These are phyloP conservation scores for Calonectria naviculata DNA, from an alignment of 2,329 filamentous ascomycete genomes.

Conservation along the genomic window DNA sequence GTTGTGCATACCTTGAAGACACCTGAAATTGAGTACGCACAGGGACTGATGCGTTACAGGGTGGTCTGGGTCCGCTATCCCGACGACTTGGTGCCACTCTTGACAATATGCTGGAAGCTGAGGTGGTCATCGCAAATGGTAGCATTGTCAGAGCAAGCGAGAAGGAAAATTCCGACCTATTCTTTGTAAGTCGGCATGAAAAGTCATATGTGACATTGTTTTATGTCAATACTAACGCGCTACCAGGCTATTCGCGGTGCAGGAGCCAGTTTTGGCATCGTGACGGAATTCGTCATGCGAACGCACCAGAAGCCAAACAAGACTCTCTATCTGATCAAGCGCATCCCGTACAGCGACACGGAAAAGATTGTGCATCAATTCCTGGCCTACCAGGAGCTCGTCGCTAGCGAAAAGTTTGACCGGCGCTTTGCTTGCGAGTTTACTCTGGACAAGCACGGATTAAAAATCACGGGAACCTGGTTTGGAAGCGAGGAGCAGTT, in stretches of 20 bases:
- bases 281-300: not conserved
- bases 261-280: slow-evolving; percentile 10
- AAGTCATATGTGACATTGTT: not conserved
- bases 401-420: not conserved
- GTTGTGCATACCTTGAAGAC: not conserved
- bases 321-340: not conserved
- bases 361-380: not conserved
- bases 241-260: not conserved
- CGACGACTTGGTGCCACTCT: not conserved
- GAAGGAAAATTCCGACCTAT: not conserved
- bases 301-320: not conserved
- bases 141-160: not conserved
- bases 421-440: not conserved
- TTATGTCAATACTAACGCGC: not conserved
- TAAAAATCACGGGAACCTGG: not conserved
- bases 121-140: slow-evolving; percentile 6
- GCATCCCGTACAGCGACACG: not conserved
- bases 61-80: not conserved
- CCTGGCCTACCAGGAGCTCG: not conserved
- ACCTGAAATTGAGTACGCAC: too few species aligned
- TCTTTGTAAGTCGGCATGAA: not conserved
- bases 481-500: not conserved
- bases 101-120: not conserved
- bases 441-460: not conserved
- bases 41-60: not conserved